Evolutionary conservation across 164 flowering plant genomes (phyloP).

Genomic region (Dillenia suffruticosa): DNA sequence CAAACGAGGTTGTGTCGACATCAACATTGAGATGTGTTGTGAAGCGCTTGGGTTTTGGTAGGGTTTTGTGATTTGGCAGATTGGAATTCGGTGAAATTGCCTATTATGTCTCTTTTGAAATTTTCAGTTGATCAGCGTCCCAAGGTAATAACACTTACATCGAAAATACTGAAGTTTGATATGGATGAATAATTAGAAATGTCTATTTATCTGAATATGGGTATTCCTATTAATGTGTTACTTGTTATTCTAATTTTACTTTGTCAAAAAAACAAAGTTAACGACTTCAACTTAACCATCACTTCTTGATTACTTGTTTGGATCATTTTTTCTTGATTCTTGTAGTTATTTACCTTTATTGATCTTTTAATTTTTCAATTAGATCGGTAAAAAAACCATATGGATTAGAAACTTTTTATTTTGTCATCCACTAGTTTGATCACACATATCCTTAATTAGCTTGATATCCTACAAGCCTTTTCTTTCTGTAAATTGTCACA

Average conservation of each 20-base stretch:
- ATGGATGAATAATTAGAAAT: no score
- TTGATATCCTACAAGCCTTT: no score
- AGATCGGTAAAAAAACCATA: no score
- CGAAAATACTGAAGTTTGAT: neutral
- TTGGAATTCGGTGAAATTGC: conserved; percentile 51
- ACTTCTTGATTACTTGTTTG: no score
- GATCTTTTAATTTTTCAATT: no score
- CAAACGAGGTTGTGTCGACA: conserved; percentile 23
- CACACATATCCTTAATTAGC: no score
- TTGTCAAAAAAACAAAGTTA: neutral
- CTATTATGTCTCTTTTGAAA: conserved; percentile 43
- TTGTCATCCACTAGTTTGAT: no score
- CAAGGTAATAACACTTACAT: conserved; percentile 40
- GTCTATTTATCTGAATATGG: neutral
- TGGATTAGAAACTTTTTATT: no score
- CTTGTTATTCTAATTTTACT: neutral
- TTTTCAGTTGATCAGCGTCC: conserved; percentile 81
- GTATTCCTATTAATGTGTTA: neutral
- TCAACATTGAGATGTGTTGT: conserved; percentile 57
- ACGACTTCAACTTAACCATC: no score
- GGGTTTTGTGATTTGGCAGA: conserved; percentile 57
- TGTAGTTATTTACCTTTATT: no score
- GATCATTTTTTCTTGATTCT: no score
- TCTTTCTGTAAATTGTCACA: no score
- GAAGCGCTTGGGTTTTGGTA: conserved; percentile 57